These are phyloP conservation scores for Aspergillus clavatus DNA, from an alignment of 2,329 filamentous ascomycete species.

Conservation along the genomic window DNA sequence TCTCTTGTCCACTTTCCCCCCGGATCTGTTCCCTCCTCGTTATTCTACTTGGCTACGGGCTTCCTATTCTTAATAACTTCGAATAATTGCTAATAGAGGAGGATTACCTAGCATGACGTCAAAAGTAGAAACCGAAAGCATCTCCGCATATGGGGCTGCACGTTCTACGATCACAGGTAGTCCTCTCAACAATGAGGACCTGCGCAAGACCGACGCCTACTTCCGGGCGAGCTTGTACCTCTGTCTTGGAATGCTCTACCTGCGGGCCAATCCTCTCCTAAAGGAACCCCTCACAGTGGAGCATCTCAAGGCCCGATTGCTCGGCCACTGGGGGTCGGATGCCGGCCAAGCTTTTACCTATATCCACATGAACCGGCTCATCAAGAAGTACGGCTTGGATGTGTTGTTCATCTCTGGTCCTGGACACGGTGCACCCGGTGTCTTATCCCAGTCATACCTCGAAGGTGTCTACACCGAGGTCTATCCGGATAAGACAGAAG, in stretches of 20 bases:
- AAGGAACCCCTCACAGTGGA: conserved; percentile 63
- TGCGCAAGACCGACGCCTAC: conserved; percentile 65
- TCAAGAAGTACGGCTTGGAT: conserved; percentile 73
- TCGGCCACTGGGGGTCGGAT: conserved; percentile 75
- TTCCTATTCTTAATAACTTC: no score
- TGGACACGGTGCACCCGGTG: conserved; percentile 70
- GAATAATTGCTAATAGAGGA: not conserved
- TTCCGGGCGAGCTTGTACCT: conserved; percentile 72
- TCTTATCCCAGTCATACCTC: conserved; percentile 71
- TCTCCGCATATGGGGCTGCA: conserved; percentile 61
- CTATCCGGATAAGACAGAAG: conserved; percentile 67
- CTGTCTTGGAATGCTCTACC: conserved; percentile 74
- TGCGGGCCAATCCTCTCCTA: conserved; percentile 68
- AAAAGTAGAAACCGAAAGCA: conserved; percentile 47
- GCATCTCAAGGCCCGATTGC: conserved; percentile 67
- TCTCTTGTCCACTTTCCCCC: no score
- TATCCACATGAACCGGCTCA: conserved; percentile 76
- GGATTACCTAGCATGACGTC: conserved; percentile 9
- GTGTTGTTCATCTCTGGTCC: conserved; percentile 70
- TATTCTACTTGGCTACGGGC: no score
- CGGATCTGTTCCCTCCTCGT: no score
- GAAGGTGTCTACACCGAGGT: conserved; percentile 74
- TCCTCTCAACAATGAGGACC: conserved; percentile 61
- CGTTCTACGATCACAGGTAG: conserved; percentile 59
- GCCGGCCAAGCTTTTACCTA: conserved; percentile 78